Evolutionary conservation across 140 eudicot species (phyloP).

Genomic region (Ambrosia hybrid): DNA sequence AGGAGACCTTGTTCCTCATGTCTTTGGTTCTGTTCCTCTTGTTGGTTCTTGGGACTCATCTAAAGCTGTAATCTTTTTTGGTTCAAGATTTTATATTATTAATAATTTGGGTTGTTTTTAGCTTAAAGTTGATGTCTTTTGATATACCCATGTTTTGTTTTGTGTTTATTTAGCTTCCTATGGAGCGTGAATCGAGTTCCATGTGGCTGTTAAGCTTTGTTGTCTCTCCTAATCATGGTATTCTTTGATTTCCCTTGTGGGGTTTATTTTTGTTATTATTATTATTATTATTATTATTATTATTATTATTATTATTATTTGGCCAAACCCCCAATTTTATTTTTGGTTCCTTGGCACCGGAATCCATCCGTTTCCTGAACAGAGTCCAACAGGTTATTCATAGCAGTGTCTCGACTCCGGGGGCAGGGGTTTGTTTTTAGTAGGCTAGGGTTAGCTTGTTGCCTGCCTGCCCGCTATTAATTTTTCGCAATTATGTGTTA

Average conservation of each 20-base stretch:
- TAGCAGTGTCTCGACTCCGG: no score
- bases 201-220: conserved; percentile 95
- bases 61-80: conserved; percentile 58
- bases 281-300: background rate
- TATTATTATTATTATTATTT: background rate
- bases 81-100: no score
- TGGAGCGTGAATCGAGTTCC: conserved; percentile 90
- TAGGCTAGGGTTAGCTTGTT: no score
- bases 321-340: background rate
- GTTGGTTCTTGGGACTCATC: conserved; percentile 90
- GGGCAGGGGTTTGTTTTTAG: no score
- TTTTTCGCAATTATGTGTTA: no score
- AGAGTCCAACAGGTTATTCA: no score
- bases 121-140: background rate
- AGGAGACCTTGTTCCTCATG: conserved; percentile 76
- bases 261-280: background rate
- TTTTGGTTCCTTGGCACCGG: background rate
- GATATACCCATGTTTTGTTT: background rate
- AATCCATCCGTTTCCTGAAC: no score
- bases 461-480: no score
- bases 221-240: conserved; percentile 97
- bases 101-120: background rate
- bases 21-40: conserved; percentile 80
- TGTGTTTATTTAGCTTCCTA: conserved; percentile 49
- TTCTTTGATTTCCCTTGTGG: background rate